Percentiles rank a stretch among this genome's conserved stretches.
These are phyloP conservation scores for Talaromyces borbonicus DNA, from an alignment of 495 filamentous ascomycete genomes.

Conservation along the genomic window DNA sequence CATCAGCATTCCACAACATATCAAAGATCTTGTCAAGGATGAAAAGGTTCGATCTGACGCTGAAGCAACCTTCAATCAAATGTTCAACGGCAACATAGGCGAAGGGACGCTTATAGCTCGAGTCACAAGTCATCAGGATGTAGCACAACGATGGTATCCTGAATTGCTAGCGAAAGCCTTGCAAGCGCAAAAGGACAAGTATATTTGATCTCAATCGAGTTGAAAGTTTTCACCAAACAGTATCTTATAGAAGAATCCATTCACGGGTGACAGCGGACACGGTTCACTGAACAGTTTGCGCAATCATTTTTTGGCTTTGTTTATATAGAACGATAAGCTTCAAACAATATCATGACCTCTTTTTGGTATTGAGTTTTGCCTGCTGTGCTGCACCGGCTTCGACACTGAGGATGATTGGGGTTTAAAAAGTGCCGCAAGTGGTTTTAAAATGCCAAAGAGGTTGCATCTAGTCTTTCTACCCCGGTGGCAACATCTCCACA, in stretches of 20 bases:
- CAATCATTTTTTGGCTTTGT: too few species aligned
- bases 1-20: conserved; percentile 58
- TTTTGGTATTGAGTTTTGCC: neutral
- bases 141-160: conserved; percentile 73
- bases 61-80: conserved; percentile 32
- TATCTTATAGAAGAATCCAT: too few species aligned
- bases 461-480: neutral
- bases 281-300: too few species aligned
- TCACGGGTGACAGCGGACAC: too few species aligned
- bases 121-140: conserved; percentile 82
- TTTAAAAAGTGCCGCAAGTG: neutral
- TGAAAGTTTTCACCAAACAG: neutral
- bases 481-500: conserved; percentile 4
- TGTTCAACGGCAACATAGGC: conserved; percentile 51
- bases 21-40: conserved; percentile 38
- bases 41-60: conserved; percentile 34
- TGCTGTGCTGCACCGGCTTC: neutral
- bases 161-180: conserved; percentile 43
- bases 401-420: neutral
- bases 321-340: too few species aligned
- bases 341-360: conserved; percentile 1
- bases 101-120: conserved; percentile 78
- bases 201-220: neutral
- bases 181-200: conserved; percentile 17
- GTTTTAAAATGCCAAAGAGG: neutral